Percentiles rank a stretch among this genome's conserved stretches.
phyloP scores from a whole-genome alignment of 768 basidiomycete genomes.

The Trametes cinnabarina region DNA sequence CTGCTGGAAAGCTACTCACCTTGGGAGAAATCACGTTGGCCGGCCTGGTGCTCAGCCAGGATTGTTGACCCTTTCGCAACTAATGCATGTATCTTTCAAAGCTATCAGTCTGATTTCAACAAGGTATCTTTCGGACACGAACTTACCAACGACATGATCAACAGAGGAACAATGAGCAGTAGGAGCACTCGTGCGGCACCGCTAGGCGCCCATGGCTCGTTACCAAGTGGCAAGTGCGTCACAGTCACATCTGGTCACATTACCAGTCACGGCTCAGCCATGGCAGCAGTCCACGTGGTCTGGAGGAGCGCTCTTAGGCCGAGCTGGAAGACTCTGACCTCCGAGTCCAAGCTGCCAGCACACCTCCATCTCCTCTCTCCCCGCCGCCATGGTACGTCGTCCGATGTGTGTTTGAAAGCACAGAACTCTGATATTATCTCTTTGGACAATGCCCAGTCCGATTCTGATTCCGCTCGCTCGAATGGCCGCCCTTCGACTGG shows the following conservation, averaged over 20 bases:
- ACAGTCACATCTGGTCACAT: not conserved
- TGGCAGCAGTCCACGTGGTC: slow-evolving; percentile 21
- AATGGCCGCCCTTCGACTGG: slow-evolving; percentile 36
- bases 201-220: not conserved
- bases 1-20: slow-evolving; percentile 50
- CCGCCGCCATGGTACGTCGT: slow-evolving; percentile 35
- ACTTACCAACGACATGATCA: slow-evolving; percentile 31
- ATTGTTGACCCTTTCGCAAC: slow-evolving; percentile 77
- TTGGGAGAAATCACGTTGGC: slow-evolving; percentile 85
- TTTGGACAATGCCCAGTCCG: slow-evolving; percentile 51
- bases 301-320: slow-evolving; percentile 7
- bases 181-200: not conserved
- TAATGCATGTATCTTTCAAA: slow-evolving; percentile 63
- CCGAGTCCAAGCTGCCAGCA: slow-evolving; percentile 28
- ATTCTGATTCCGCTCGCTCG: slow-evolving; percentile 63
- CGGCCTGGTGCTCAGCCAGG: slow-evolving; percentile 83
- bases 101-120: not conserved
- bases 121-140: not conserved
- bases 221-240: slow-evolving; percentile 16
- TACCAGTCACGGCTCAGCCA: not conserved
- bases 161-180: not conserved
- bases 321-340: not conserved
- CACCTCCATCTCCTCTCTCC: slow-evolving; percentile 20
- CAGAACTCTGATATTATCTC: not conserved
- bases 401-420: not conserved